A percentile compares a stretch with the other conserved stretches of the same genome.
Evolutionary conservation across 116 monocot genomes (phyloP).

Genomic region (Dioscorea cayenensis): DNA sequence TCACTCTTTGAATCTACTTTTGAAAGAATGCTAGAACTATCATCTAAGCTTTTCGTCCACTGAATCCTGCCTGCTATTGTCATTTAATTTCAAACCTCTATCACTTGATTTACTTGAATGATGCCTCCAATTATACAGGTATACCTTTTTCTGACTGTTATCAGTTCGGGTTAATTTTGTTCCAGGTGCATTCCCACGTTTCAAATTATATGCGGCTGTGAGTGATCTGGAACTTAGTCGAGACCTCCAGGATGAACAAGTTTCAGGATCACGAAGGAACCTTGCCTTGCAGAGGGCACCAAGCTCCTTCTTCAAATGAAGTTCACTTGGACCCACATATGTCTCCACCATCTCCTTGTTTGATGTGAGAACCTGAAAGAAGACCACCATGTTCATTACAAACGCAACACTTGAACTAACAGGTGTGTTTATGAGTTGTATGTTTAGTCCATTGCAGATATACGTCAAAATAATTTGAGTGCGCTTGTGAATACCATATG

Average conservation of each 20-base stretch:
- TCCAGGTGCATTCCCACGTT: conserved; percentile 6
- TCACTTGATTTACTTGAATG: conserved; percentile 32
- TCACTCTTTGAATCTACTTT: conserved; percentile 2
- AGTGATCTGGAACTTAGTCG: conserved; percentile 9
- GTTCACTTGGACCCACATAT: conserved; percentile 62
- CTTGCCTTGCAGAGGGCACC: conserved; percentile 58
- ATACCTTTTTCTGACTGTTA: conserved; percentile 21
- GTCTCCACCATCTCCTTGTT: conserved; percentile 12
- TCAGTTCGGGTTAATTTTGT: conserved; percentile 7
- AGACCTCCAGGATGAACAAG: conserved; percentile 79
- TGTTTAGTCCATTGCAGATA: too few relatives aligned
- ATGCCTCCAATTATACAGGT: conserved; percentile 36
- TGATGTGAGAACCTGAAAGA: neutral
- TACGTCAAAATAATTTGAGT: too few relatives aligned
- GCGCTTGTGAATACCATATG: too few relatives aligned
- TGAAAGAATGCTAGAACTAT: neutral
- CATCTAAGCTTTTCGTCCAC: conserved; percentile 7
- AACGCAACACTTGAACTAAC: too few relatives aligned
- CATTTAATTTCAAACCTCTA: conserved; percentile 24
- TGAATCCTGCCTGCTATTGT: conserved; percentile 9
- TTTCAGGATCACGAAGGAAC: conserved; percentile 85
- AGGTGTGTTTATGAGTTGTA: too few relatives aligned
- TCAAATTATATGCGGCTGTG: conserved; percentile 10
- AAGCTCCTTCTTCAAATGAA: conserved; percentile 94
- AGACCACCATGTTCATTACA: neutral